Conservation (phyloP, 352 stramenopile species). For the Globisporangium alternatum region DNA sequence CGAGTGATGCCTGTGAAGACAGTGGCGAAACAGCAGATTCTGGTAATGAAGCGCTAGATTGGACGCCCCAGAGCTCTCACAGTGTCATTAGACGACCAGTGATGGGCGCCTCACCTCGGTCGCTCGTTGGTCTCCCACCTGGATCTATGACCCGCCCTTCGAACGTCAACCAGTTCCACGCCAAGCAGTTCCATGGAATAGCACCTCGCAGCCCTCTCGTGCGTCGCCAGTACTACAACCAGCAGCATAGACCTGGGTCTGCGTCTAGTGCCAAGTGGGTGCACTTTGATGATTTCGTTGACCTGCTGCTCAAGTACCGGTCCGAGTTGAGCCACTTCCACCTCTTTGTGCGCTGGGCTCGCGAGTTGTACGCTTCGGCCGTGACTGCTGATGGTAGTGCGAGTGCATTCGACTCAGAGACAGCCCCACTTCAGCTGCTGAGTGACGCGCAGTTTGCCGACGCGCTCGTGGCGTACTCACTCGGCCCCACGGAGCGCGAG, state of each 20-base stretch:
- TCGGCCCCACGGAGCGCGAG: slow-evolving; percentile 46
- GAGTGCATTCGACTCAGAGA: not conserved
- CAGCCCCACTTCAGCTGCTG: slow-evolving; percentile 22
- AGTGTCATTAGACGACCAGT: not conserved
- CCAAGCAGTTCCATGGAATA: slow-evolving; percentile 42
- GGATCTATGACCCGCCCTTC: slow-evolving; percentile 31
- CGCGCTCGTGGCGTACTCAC: slow-evolving; percentile 39
- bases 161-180: slow-evolving; percentile 65
- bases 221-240: slow-evolving; percentile 21
- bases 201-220: slow-evolving; percentile 49
- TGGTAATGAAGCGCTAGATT: not conserved
- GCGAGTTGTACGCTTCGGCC: slow-evolving; percentile 48
- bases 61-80: not conserved
- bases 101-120: not conserved
- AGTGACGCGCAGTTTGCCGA: slow-evolving; percentile 48
- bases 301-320: slow-evolving; percentile 57
- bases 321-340: slow-evolving; percentile 69
- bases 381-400: not conserved
- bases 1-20: not conserved
- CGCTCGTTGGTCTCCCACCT: not conserved
- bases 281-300: slow-evolving; percentile 57
- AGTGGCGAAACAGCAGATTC: not conserved
- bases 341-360: slow-evolving; percentile 47
- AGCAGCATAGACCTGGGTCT: not conserved
- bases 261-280: slow-evolving; percentile 28